A percentile compares a stretch with the other conserved stretches of the same genome.
Evolutionary conservation across 179 eudicot species (phyloP).

Genomic region (Silene noctiflora): DNA sequence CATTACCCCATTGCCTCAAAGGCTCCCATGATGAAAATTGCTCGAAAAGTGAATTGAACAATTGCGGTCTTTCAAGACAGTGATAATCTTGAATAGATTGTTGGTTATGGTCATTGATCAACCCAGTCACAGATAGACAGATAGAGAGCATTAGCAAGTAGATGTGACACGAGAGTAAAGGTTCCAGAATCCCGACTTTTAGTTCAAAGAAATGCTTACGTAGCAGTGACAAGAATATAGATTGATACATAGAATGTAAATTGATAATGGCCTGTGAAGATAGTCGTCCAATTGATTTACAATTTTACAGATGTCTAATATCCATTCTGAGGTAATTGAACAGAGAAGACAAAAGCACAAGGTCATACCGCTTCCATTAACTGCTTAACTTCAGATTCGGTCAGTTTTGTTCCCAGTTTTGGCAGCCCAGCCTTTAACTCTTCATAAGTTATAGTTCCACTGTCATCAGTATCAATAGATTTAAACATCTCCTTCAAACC

Average conservation of each 20-base stretch:
- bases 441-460: slow-evolving; percentile 85
- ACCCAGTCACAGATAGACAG: neutral
- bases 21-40: too few species aligned
- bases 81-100: neutral
- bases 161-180: neutral
- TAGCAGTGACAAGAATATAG: neutral
- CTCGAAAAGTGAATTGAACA: too few species aligned
- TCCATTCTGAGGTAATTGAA: neutral
- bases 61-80: neutral
- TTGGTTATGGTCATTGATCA: neutral
- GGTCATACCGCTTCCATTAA: slow-evolving; percentile 87
- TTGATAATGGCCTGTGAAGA: neutral
- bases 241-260: neutral
- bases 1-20: neutral
- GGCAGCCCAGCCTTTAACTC: slow-evolving; percentile 92
- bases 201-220: neutral
- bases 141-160: neutral
- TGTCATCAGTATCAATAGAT: slow-evolving; percentile 87
- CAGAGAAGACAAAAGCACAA: slow-evolving; percentile 1
- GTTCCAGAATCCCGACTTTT: neutral
- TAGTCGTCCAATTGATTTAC: neutral
- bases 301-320: neutral
- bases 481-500: slow-evolving; percentile 98
- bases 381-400: slow-evolving; percentile 88
- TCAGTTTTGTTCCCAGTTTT: slow-evolving; percentile 77